Conservation (phyloP, 169 alveolate genomes). For the Eimeria necatrix region DNA sequence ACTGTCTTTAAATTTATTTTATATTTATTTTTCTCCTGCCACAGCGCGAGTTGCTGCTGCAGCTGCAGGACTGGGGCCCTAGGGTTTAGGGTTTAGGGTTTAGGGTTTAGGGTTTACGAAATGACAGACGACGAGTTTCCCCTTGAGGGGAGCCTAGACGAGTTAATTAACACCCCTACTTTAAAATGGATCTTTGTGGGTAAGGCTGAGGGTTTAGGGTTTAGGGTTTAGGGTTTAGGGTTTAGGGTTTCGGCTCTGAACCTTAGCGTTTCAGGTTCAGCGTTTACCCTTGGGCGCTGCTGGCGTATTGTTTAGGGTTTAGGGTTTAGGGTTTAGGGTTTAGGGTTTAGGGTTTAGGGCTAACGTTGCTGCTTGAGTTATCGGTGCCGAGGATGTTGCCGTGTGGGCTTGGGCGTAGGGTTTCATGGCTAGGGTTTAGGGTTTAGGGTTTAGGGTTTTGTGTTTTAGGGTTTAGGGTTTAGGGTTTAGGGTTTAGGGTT, state of each 20-base stretch:
- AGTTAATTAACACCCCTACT: slow-evolving; percentile 80
- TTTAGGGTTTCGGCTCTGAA: neutral
- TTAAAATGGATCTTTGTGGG: slow-evolving; percentile 99
- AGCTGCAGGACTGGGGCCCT: neutral
- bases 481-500: slow-evolving; percentile 49
- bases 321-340: neutral
- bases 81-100: slow-evolving; percentile 44
- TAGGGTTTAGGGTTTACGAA: slow-evolving; percentile 40
- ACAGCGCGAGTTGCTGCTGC: neutral
- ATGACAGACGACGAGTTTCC: slow-evolving; percentile 53
- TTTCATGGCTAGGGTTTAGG: too few species aligned
- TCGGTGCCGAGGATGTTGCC: too few species aligned
- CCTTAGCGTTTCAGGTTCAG: neutral
- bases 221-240: slow-evolving; percentile 45
- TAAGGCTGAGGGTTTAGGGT: slow-evolving; percentile 20
- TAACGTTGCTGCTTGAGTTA: too few species aligned
- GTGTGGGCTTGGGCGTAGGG: too few species aligned
- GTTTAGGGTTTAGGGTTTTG: too few species aligned
- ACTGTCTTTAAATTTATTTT: neutral
- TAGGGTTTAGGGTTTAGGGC: slow-evolving; percentile 3
- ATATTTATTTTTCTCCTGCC: neutral
- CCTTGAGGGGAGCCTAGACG: slow-evolving; percentile 73
- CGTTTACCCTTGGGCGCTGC: too few species aligned
- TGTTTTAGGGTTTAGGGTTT: slow-evolving; percentile 42
- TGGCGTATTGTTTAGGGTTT: neutral